A percentile compares a stretch with the other conserved stretches of the same genome.
These are phyloP conservation scores for Trametopsis cervina DNA, from an alignment of 768 basidiomycete genomes.

Conservation along the genomic window DNA sequence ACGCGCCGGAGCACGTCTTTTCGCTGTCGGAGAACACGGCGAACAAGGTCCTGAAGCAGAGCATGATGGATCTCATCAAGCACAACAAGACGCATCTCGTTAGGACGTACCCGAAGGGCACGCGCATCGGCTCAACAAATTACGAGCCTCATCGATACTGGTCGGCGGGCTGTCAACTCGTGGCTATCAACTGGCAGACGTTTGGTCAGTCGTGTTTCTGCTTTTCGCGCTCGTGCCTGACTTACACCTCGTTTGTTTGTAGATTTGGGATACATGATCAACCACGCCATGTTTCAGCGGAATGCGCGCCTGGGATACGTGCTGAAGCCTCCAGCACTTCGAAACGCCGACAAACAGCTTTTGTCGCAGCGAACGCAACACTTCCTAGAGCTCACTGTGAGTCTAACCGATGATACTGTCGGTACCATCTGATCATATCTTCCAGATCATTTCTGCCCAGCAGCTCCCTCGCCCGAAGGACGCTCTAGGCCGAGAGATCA, in stretches of 20 bases:
- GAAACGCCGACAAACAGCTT: constrained; percentile 55
- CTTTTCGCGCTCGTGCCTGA: too few species aligned
- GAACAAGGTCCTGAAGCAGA: constrained; percentile 65
- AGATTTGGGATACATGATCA: constrained; percentile 91
- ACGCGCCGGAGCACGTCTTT: constrained; percentile 86
- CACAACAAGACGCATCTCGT: constrained; percentile 82
- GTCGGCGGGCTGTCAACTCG: constrained; percentile 83
- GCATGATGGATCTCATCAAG: constrained; percentile 69
- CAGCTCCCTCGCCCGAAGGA: constrained; percentile 77
- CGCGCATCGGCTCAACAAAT: constrained; percentile 75
- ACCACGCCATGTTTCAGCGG: constrained; percentile 91
- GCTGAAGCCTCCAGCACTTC: constrained; percentile 76
- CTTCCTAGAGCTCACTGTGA: constrained; percentile 56
- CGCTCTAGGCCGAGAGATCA: constrained; percentile 50
- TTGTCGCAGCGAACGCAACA: constrained; percentile 49
- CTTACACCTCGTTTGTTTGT: constrained; percentile 2
- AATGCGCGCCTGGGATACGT: constrained; percentile 89
- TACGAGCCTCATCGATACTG: constrained; percentile 87
- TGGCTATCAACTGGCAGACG: constrained; percentile 97
- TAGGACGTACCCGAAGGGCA: constrained; percentile 82
- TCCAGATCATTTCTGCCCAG: constrained; percentile 77
- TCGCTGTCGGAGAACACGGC: constrained; percentile 83
- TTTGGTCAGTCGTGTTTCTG: constrained; percentile 50
- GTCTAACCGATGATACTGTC: constrained; percentile 12
- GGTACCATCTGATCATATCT: neutral